Evolutionary conservation across 805 yeast species (phyloP).

Genomic region (Kluyveromyces aestuarii): DNA sequence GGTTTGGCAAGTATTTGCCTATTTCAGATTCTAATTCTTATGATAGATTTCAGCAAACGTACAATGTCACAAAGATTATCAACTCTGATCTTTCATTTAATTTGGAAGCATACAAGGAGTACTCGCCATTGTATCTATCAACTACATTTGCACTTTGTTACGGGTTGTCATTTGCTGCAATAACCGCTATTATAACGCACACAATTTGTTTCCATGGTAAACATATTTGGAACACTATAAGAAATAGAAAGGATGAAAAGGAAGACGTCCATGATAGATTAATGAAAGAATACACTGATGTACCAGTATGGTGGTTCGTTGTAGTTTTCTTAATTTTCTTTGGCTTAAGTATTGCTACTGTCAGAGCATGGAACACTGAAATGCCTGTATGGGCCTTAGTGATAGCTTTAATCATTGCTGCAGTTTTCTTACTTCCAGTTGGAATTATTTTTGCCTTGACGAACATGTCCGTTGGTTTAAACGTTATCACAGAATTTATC

Average conservation of each 20-base stretch:
- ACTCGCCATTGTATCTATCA: conserved; percentile 57
- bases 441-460: conserved; percentile 56
- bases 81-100: conserved; percentile 35
- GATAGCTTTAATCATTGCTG: conserved; percentile 46
- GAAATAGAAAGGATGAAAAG: conserved; percentile 11
- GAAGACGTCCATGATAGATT: conserved; percentile 31
- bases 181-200: conserved; percentile 49
- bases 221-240: conserved; percentile 36
- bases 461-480: conserved; percentile 48
- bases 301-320: conserved; percentile 57
- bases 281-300: conserved; percentile 49
- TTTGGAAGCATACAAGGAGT: conserved; percentile 39
- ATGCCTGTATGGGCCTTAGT: conserved; percentile 44
- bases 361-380: conserved; percentile 33
- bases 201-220: conserved; percentile 44
- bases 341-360: conserved; percentile 33
- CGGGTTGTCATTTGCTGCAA: conserved; percentile 54
- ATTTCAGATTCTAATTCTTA: conserved; percentile 40
- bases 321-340: conserved; percentile 38
- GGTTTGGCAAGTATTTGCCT: conserved; percentile 55
- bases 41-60: conserved; percentile 42
- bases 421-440: conserved; percentile 50
- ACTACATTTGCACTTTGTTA: conserved; percentile 52
- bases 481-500: conserved; percentile 50
- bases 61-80: conserved; percentile 43